Evolutionary conservation across 2,329 filamentous ascomycete species (phyloP), one percentile per base, ranked within the genome.

Genomic region (Pseudogymnoascus sp.): DNA sequence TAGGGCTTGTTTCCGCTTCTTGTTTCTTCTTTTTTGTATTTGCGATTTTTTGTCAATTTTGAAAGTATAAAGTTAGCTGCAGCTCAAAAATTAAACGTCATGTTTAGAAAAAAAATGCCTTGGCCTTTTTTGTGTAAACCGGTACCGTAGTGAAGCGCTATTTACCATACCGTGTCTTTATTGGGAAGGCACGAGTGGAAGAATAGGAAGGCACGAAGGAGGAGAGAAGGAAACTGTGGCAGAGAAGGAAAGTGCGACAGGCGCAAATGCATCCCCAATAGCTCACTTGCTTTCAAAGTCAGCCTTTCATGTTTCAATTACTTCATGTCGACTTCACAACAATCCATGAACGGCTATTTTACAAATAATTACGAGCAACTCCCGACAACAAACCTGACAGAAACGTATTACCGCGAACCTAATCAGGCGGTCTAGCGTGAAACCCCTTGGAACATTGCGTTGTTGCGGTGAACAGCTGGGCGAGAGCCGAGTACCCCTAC

Each of bases 61-160:
- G 49, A 56, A 56, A 56, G 9, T 56, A 56, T 56, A 34, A 56
- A 56, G 9, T 34, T 56, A 56, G 49, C 49, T 56, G 49, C 49
- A 56, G 49, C 49, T 56, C 49, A 18, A 56, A 56, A 56, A 34
- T 56, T 18, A 56, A 56, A 56, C 49, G n/a, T 34, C 25, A 34
- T 31, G 49, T 56, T 56, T 34, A 56, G 25, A 34, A 56, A 34
- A 34, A 14, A 8, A 5, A 23, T 43, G 9, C 3, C 1, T 12
- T 7, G 12, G 5, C 21, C 21, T 7, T 23, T n/a, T 25, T 46
- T 25, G 42, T n/a, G 40, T 49, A n/a, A 11, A 28, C 3, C 3
- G 28, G n/a, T n/a, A 3, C 1, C n/a, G 21, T 25, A 28, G 43
- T 49, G 43, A 28, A 28, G 12, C 3, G 12, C 12, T 49, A 43